Percentiles rank a stretch among this genome's conserved stretches.
These are phyloP conservation scores for Toxicodendron radicans DNA, from an alignment of 345 rosid genomes.

Conservation along the genomic window DNA sequence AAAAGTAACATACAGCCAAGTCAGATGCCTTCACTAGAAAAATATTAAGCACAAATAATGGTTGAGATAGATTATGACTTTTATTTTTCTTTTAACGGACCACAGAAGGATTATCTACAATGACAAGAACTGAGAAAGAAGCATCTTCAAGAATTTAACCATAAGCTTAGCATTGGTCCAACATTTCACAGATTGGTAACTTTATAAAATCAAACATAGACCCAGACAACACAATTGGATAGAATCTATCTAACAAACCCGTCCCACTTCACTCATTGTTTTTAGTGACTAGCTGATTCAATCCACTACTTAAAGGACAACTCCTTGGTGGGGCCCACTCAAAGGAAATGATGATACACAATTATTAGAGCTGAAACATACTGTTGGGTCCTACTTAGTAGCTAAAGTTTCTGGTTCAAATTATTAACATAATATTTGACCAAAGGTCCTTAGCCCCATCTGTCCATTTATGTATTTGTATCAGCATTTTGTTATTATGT, in stretches of 20 bases:
- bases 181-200: constrained; percentile 12
- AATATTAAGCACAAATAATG: neutral
- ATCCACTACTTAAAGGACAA: constrained; percentile 12
- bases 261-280: constrained; percentile 7
- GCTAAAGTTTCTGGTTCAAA: too few relatives aligned
- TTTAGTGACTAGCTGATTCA: neutral
- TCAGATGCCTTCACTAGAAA: constrained; percentile 7
- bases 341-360: constrained; percentile 6
- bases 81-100: neutral
- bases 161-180: constrained; percentile 13
- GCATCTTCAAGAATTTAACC: constrained; percentile 16
- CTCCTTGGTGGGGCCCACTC: neutral
- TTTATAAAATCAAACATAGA: constrained; percentile 17
- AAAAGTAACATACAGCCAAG: constrained; percentile 17
- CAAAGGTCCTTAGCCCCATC: too few relatives aligned
- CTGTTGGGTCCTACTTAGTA: too few relatives aligned
- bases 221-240: constrained; percentile 13
- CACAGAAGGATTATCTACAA: neutral
- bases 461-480: too few relatives aligned
- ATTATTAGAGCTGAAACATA: too few relatives aligned
- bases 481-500: too few relatives aligned
- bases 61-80: neutral
- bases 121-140: neutral
- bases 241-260: constrained; percentile 10
- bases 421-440: too few relatives aligned